A percentile compares a stretch with the other conserved stretches of the same genome.
phyloP scores from a whole-genome alignment of 108 stramenopile species.

The Stephanodiscus triporus region DNA sequence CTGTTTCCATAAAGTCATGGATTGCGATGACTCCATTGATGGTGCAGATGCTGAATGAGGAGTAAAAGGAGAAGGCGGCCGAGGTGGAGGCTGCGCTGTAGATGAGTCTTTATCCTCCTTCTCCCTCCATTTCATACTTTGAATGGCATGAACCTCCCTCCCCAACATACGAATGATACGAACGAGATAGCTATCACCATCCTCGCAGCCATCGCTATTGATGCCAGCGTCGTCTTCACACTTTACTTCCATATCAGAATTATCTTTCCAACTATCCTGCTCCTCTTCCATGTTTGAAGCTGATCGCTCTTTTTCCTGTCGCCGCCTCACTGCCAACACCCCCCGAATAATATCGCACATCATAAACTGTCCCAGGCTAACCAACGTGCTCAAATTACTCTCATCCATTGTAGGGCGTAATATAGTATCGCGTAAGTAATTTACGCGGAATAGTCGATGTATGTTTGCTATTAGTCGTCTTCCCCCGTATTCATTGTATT shows the following conservation, averaged over 20 bases:
- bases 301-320: slow-evolving; percentile 22
- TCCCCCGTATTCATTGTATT: slow-evolving; percentile 3
- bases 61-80: background rate
- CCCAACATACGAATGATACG: slow-evolving; percentile 70
- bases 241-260: background rate
- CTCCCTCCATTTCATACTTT: slow-evolving; percentile 59
- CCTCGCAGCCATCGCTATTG: slow-evolving; percentile 23
- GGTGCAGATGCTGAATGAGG: background rate
- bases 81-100: background rate
- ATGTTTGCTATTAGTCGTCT: slow-evolving; percentile 67
- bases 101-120: slow-evolving; percentile 20
- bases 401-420: slow-evolving; percentile 91
- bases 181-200: slow-evolving; percentile 66
- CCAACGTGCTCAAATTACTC: slow-evolving; percentile 75
- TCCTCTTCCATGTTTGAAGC: background rate
- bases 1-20: slow-evolving; percentile 69
- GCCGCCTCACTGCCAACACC: slow-evolving; percentile 55
- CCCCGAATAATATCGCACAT: slow-evolving; percentile 85
- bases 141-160: slow-evolving; percentile 61
- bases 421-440: slow-evolving; percentile 77
- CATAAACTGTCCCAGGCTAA: slow-evolving; percentile 80
- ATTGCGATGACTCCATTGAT: slow-evolving; percentile 8
- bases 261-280: background rate
- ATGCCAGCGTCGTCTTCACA: background rate
- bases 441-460: slow-evolving; percentile 85